Evolutionary conservation across 2,329 filamentous ascomycete genomes (phyloP).

Genomic region (Hymenoscyphus fraxineus): DNA sequence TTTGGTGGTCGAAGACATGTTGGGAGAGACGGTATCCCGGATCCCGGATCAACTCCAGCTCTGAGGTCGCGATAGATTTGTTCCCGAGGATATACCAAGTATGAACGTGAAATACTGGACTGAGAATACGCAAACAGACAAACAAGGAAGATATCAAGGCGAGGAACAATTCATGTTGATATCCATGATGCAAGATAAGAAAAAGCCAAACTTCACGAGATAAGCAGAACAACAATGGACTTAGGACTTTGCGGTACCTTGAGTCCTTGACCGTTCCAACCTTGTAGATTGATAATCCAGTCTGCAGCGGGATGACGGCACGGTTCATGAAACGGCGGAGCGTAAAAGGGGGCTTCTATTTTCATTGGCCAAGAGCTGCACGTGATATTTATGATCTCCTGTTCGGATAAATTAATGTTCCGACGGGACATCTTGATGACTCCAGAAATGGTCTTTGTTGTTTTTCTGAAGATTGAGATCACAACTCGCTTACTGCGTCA

Average conservation of each 20-base stretch:
- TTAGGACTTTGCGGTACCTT: not conserved
- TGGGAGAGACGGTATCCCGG: not conserved
- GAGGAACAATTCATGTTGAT: not conserved
- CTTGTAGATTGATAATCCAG: not conserved
- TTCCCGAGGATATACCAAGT: not conserved
- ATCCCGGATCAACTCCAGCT: not conserved
- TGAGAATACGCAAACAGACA: not conserved
- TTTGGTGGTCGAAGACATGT: not conserved
- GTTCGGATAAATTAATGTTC: too few species aligned
- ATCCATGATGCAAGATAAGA: not conserved
- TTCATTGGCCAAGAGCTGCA: too few species aligned
- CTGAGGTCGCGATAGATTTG: not conserved
- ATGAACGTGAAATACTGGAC: not conserved
- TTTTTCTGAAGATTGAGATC: not conserved
- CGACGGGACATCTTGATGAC: too few species aligned
- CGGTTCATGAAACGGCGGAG: too few species aligned
- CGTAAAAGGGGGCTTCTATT: too few species aligned
- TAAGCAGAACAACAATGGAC: not conserved
- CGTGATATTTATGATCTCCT: too few species aligned
- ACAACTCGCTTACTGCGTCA: too few species aligned
- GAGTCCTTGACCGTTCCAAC: not conserved
- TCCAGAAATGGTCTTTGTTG: not conserved
- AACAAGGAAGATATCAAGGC: not conserved
- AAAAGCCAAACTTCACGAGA: not conserved
- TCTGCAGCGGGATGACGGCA: not conserved